Percentiles rank a stretch among this genome's conserved stretches.
Conservation (phyloP, 1,284 basidiomycete genomes). For the Cerioporus squamosus region DNA sequence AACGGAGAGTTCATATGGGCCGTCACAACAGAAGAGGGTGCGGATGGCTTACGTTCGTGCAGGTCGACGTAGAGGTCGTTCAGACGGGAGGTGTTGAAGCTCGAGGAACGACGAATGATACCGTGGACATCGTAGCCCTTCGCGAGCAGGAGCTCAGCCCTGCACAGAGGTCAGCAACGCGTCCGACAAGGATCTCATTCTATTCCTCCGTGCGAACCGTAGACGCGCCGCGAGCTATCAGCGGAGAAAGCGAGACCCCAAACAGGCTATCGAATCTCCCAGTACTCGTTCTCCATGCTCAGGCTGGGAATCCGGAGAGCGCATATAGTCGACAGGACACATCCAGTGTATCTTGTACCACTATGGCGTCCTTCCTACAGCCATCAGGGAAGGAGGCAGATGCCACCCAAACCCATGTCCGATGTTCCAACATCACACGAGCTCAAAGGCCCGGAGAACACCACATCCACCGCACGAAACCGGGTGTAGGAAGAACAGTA, state of each 20-base stretch:
- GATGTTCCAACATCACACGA: slow-evolving; percentile 15
- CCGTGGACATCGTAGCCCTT: slow-evolving; percentile 94
- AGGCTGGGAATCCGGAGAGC: too few species aligned
- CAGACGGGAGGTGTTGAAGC: slow-evolving; percentile 91
- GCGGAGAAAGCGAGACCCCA: too few species aligned
- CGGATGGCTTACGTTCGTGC: slow-evolving; percentile 71
- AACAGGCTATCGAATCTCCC: too few species aligned
- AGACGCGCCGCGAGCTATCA: too few species aligned
- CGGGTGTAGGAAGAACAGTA: slow-evolving; percentile 5
- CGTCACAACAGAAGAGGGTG: neutral
- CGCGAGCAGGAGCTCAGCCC: slow-evolving; percentile 80
- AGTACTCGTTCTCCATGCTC: too few species aligned
- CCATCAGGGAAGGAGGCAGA: too few species aligned
- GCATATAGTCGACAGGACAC: too few species aligned
- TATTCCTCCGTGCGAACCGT: neutral
- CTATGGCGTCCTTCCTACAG: too few species aligned
- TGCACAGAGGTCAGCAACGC: slow-evolving; percentile 31
- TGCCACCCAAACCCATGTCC: too few species aligned
- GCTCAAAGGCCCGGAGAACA: neutral
- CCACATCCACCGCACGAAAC: neutral
- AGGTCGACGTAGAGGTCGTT: slow-evolving; percentile 89
- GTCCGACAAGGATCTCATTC: too few species aligned
- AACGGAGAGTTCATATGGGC: neutral
- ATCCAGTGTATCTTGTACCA: too few species aligned
- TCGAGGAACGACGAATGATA: slow-evolving; percentile 91